Evolutionary conservation across 768 basidiomycete species (phyloP).

Genomic region (Russula ochroleuca): DNA sequence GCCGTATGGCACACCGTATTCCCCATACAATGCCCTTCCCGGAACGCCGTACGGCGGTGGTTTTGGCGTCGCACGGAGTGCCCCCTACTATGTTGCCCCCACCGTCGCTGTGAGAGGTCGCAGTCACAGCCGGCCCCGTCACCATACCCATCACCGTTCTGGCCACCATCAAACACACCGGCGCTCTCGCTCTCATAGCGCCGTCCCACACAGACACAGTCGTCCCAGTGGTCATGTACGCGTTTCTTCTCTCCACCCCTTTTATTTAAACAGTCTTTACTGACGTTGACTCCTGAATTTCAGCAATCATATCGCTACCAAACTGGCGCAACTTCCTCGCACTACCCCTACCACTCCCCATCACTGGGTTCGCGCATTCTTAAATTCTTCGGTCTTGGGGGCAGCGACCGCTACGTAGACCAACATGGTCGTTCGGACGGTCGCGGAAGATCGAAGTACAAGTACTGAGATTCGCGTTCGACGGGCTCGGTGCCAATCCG

Average conservation of each 20-base stretch:
- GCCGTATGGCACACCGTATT: conserved; percentile 28
- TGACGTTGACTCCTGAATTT: not conserved
- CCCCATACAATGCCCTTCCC: conserved; percentile 22
- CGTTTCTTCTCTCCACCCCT: not conserved
- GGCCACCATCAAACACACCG: not conserved
- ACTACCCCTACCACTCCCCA: conserved; percentile 13
- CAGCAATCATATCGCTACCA: conserved; percentile 19
- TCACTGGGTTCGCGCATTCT: conserved; percentile 40
- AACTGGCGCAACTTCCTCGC: conserved; percentile 16
- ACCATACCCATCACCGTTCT: conserved; percentile 17
- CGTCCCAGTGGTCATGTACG: conserved; percentile 25
- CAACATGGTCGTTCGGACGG: conserved; percentile 41
- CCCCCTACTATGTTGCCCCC: conserved; percentile 26
- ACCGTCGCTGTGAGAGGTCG: conserved; percentile 25
- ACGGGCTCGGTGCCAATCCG: conserved; percentile 4
- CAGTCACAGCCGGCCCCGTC: conserved; percentile 27
- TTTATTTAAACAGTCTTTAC: no score
- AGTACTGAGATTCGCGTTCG: conserved; percentile 16
- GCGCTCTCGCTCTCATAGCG: conserved; percentile 21
- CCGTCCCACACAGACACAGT: conserved; percentile 9
- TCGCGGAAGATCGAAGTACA: conserved; percentile 11
- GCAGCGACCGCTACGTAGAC: conserved; percentile 38
- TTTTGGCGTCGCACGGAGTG: conserved; percentile 3
- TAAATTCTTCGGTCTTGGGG: conserved; percentile 37
- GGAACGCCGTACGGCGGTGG: conserved; percentile 11